phyloP scores from a whole-genome alignment of 2,329 filamentous ascomycete genomes.

The Beauveria sp. region DNA sequence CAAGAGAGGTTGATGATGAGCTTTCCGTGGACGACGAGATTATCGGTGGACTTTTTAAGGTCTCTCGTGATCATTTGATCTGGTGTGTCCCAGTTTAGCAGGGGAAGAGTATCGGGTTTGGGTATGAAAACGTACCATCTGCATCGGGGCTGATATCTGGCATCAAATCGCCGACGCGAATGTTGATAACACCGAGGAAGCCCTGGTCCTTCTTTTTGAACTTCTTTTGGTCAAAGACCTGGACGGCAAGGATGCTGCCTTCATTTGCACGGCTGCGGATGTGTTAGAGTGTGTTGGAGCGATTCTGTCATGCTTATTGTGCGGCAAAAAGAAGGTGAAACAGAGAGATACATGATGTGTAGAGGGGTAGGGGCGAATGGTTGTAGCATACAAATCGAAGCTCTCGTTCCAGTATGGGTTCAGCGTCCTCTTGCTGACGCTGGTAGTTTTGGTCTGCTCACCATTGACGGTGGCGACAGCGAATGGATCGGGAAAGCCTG shows the following conservation, averaged over 20 bases:
- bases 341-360: background rate
- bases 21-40: slow-evolving; percentile 95
- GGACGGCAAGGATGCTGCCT: slow-evolving; percentile 96
- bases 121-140: slow-evolving; percentile 60
- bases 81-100: slow-evolving; percentile 35
- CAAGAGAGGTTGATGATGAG: slow-evolving; percentile 95
- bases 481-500: slow-evolving; percentile 96
- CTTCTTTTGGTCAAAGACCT: slow-evolving; percentile 99
- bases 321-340: background rate
- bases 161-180: slow-evolving; percentile 89
- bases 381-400: slow-evolving; percentile 78
- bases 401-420: slow-evolving; percentile 99
- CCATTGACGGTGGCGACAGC: slow-evolving; percentile 95
- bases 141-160: slow-evolving; percentile 74
- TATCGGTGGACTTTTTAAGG: slow-evolving; percentile 95
- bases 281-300: slow-evolving; percentile 2
- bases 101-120: slow-evolving; percentile 10
- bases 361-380: slow-evolving; percentile 9
- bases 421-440: slow-evolving; percentile 91
- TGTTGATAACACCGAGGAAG: slow-evolving; percentile 95
- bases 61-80: slow-evolving; percentile 98
- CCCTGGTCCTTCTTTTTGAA: slow-evolving; percentile 99
- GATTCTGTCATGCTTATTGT: background rate
- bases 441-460: slow-evolving; percentile 97
- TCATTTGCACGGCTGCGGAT: slow-evolving; percentile 72